A percentile compares a stretch with the other conserved stretches of the same genome.
Conservation (phyloP, 768 basidiomycete genomes). For the Hypsizygus marmoreus region DNA sequence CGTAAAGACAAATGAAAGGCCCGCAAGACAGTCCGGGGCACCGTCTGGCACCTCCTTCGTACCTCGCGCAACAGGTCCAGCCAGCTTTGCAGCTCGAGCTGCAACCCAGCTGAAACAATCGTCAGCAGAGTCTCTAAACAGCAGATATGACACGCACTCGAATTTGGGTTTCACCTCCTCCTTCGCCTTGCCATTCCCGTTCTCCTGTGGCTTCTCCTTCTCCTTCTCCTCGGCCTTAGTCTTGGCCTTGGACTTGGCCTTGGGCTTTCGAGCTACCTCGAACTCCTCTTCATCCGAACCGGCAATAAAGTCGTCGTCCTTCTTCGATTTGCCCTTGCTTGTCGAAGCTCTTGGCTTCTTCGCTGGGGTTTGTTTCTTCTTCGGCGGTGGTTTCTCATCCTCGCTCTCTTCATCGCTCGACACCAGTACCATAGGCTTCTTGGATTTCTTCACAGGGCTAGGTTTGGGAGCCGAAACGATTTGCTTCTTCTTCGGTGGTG, state of each 20-base stretch:
- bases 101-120: slow-evolving; percentile 41
- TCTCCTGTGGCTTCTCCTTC: slow-evolving; percentile 15
- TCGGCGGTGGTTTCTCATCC: slow-evolving; percentile 32
- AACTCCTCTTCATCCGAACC: slow-evolving; percentile 14
- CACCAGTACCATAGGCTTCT: slow-evolving; percentile 7
- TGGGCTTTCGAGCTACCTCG: slow-evolving; percentile 16
- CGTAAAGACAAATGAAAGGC: slow-evolving; percentile 92
- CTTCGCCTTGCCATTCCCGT: slow-evolving; percentile 15
- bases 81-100: slow-evolving; percentile 58
- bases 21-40: slow-evolving; percentile 71
- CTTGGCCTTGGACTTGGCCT: slow-evolving; percentile 11
- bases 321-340: slow-evolving; percentile 22
- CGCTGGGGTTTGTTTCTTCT: slow-evolving; percentile 35
- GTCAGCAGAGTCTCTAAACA: not conserved
- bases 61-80: slow-evolving; percentile 65
- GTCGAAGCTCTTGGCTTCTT: slow-evolving; percentile 20
- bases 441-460: slow-evolving; percentile 2
- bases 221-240: slow-evolving; percentile 2
- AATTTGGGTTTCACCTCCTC: slow-evolving; percentile 20
- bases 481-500: slow-evolving; percentile 25
- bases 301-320: slow-evolving; percentile 30
- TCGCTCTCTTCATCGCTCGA: slow-evolving; percentile 22
- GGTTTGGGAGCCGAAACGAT: slow-evolving; percentile 3
- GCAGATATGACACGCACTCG: slow-evolving; percentile 21
- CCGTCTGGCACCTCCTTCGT: slow-evolving; percentile 76